Conservation (phyloP, 495 filamentous ascomycete genomes). For the Hypoxylon rickii region DNA sequence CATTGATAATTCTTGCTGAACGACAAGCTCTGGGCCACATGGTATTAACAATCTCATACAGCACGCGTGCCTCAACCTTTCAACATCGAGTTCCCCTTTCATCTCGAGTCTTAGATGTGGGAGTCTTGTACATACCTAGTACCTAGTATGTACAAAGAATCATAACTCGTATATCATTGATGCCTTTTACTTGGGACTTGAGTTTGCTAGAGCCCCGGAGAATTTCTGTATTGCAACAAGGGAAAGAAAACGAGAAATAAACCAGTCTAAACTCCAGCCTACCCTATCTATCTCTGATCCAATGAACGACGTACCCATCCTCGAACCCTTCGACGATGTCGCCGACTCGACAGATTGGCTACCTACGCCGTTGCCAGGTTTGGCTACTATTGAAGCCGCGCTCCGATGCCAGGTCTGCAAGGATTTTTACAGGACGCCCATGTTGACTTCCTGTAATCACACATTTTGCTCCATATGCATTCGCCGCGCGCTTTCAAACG, state of each 20-base stretch:
- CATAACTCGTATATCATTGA: no score
- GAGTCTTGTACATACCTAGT: no score
- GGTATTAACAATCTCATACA: no score
- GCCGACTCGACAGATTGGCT: conserved; percentile 95
- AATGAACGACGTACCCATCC: conserved; percentile 21
- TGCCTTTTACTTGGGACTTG: no score
- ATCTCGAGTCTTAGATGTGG: no score
- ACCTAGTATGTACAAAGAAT: no score
- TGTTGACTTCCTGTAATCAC: conserved; percentile 92
- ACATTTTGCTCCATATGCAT: conserved; percentile 98
- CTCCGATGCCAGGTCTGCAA: conserved; percentile 97
- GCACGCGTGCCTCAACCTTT: no score
- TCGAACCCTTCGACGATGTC: conserved; percentile 57
- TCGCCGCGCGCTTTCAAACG: conserved; percentile 75
- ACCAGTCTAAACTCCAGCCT: neutral
- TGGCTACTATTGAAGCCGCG: conserved; percentile 79
- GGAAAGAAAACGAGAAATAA: no score
- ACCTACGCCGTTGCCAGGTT: conserved; percentile 69
- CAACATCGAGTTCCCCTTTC: no score
- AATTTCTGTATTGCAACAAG: no score
- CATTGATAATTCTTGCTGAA: no score
- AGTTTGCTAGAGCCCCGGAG: neutral
- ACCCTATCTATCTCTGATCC: neutral
- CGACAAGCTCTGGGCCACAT: no score
- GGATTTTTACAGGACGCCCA: conserved; percentile 91